A percentile compares a stretch with the other conserved stretches of the same genome.
Conservation (phyloP, 2,329 filamentous ascomycete species). For the Aspergillus pseudoviridinutans region DNA sequence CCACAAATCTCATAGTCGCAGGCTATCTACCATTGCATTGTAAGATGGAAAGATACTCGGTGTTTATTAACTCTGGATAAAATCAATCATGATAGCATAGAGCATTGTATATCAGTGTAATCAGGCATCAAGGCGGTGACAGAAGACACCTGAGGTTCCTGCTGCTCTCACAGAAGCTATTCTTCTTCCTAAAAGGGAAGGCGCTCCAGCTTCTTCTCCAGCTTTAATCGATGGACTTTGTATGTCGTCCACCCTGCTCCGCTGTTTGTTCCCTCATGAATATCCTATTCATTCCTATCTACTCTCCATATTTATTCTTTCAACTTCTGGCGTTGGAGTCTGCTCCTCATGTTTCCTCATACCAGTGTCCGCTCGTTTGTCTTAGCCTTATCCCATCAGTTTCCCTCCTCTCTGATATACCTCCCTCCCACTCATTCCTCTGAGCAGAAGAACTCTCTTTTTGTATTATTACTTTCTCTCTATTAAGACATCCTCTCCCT, state of each 20-base stretch:
- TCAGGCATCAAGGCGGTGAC: not conserved
- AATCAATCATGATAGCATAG: not conserved
- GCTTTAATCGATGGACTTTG: not conserved
- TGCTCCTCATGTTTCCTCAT: not conserved
- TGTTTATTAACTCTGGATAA: not conserved
- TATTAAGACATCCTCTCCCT: not conserved
- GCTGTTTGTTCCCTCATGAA: not conserved
- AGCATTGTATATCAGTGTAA: not conserved
- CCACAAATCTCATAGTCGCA: not conserved
- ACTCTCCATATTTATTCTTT: not conserved
- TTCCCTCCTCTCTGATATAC: not conserved
- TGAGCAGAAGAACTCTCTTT: not conserved
- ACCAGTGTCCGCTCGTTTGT: not conserved
- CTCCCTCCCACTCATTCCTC: not conserved
- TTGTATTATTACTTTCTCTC: not conserved
- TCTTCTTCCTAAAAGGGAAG: not conserved
- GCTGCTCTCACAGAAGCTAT: not conserved
- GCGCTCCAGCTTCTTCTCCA: not conserved
- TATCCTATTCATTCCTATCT: not conserved
- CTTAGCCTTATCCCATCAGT: not conserved
- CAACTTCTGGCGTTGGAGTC: not conserved
- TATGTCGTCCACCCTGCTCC: not conserved
- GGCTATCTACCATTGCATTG: not conserved
- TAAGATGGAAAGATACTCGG: not conserved
- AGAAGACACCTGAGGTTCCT: not conserved